Conservation (phyloP, 176 grass and related monocot species). For the Bromus sterilis region DNA sequence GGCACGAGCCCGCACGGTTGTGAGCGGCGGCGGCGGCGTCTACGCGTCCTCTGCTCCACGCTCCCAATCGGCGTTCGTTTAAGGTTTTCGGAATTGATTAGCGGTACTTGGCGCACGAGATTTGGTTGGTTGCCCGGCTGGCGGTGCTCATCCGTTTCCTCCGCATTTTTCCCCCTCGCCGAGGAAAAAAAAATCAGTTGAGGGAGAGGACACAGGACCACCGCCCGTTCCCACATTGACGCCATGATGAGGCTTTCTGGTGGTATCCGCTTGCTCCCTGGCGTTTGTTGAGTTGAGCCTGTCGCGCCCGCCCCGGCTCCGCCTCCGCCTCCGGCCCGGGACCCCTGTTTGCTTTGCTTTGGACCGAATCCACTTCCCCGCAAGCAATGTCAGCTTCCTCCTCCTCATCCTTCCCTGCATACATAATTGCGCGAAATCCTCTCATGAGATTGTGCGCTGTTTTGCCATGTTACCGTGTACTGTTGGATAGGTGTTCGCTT, state of each 20-base stretch:
- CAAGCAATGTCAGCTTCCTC: conserved; percentile 19
- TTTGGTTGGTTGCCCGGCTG: conserved; percentile 1
- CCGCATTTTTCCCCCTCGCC: background rate
- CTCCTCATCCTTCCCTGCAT: background rate
- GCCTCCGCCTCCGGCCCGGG: background rate
- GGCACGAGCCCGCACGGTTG: background rate
- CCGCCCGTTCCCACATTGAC: conserved; percentile 28
- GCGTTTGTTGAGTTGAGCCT: conserved; percentile 33
- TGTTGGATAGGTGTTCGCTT: background rate
- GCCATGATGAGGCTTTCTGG: conserved; percentile 18
- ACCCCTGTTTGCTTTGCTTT: background rate
- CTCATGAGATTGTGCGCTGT: background rate
- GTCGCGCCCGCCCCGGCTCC: background rate
- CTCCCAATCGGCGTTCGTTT: conserved; percentile 16
- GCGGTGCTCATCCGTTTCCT: background rate
- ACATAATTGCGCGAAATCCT: background rate
- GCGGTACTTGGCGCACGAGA: background rate
- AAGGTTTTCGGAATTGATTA: conserved; percentile 20
- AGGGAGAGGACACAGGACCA: conserved; percentile 24
- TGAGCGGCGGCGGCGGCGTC: too few relatives aligned
- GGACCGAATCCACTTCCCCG: conserved; percentile 36
- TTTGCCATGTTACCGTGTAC: background rate
- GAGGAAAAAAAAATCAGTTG: background rate
- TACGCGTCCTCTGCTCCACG: background rate
- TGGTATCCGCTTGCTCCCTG: conserved; percentile 10